Base-by-base conservation (phyloP, 164 flowering plant genomes). In the Malania oleifera region DNA sequence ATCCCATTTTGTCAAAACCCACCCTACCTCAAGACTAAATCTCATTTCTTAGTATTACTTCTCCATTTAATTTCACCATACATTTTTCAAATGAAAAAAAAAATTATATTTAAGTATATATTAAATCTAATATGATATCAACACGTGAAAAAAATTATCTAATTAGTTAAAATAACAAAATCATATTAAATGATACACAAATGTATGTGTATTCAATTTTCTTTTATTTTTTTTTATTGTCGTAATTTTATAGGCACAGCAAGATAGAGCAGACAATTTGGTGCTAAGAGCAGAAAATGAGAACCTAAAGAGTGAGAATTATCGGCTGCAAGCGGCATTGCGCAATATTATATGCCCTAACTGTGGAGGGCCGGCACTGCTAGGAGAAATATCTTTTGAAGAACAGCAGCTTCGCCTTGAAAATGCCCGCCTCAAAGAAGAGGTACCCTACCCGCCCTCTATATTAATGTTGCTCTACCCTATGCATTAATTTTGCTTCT, bases 371-470 rank as follows among this genome's bases (percentile, higher is more conserved):
- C 82, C 82, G 0, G 82, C 82, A 5, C 70, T 89, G 57, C 62
- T 83, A 0, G 90, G 87, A 0, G 95, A 86, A 56, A 71, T 86
- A 37, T 75, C 84, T 1, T 78, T 68, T 41, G 96, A 93, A 51
- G 97, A 87, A 38, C 96, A 86, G 52, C 84, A 89, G 23, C 80
- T 93, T 47, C 89, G 97, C 3, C 57, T 84, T 13, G 97, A 90
- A 68, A 93, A 93, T 77, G 90, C 91, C 1, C 68, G 92, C 2
- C 95, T 93, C 72, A 86, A 85, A 65, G 96, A 90, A 22, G 96
- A 93, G 97, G 99, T 92, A 56, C 5, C 4, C 6, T 6, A 5
- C 6, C 14, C 22, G n/a, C 2, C 3, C 0, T 0, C 14, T 44
- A 1, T n/a, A n/a, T 4, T n/a, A 5, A n/a, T 19, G 7, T n/a